phyloP scores from a whole-genome alignment of 1,284 basidiomycete genomes.

The Meripilus lineatus region DNA sequence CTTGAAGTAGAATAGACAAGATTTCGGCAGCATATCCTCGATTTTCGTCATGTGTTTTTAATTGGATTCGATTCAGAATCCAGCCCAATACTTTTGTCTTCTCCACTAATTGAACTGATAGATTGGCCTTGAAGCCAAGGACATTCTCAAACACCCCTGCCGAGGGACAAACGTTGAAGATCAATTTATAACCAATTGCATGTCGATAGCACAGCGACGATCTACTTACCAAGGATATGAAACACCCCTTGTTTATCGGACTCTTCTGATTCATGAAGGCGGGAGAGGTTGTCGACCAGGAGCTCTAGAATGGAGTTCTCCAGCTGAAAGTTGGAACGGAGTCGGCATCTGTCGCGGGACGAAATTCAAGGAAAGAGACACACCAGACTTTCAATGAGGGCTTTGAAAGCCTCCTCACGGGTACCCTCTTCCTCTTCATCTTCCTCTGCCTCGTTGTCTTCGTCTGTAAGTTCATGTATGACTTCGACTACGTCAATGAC shows the following conservation, averaged over 20 bases:
- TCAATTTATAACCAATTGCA: conserved; percentile 2
- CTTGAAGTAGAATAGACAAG: conserved; percentile 84
- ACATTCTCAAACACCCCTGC: conserved; percentile 93
- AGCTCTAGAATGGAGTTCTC: conserved; percentile 83
- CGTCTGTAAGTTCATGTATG: conserved; percentile 93
- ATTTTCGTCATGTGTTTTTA: conserved; percentile 77
- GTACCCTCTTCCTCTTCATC: conserved; percentile 54
- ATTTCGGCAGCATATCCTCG: conserved; percentile 86
- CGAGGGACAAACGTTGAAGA: background rate
- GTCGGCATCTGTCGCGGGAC: no score
- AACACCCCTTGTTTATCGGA: conserved; percentile 88
- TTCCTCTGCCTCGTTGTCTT: conserved; percentile 78
- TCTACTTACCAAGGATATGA: conserved; percentile 71
- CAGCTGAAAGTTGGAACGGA: conserved; percentile 61
- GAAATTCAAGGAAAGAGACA: conserved; percentile 9
- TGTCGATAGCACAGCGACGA: background rate
- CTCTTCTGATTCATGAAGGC: conserved; percentile 83
- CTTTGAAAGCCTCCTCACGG: conserved; percentile 67
- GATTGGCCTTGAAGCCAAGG: conserved; percentile 75
- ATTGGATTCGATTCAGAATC: conserved; percentile 76
- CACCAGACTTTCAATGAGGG: conserved; percentile 72
- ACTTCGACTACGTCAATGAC: conserved; percentile 89
- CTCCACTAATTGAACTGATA: conserved; percentile 65
- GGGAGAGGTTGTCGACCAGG: conserved; percentile 82
- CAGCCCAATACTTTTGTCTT: conserved; percentile 77